A percentile compares a stretch with the other conserved stretches of the same genome.
Evolutionary conservation across 2,329 filamentous ascomycete species (phyloP).

Genomic region (Cladosporium sp.): DNA sequence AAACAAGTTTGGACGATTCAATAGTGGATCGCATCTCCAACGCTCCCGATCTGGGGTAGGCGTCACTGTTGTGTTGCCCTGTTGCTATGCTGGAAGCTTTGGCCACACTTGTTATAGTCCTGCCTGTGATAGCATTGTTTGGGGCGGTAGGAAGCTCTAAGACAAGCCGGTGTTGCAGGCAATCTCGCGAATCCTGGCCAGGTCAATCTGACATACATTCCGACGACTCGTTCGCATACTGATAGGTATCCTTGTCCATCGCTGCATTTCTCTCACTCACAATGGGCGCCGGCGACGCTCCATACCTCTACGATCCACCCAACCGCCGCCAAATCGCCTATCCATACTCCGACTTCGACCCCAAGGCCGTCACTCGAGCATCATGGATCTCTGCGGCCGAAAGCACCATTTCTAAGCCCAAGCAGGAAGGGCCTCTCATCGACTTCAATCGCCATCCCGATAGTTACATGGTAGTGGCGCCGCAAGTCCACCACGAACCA

Average conservation of each 20-base stretch:
- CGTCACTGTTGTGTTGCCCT: neutral
- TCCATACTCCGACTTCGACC: conserved; percentile 66
- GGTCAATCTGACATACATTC: neutral
- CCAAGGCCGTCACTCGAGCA: conserved; percentile 77
- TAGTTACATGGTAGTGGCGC: conserved; percentile 61
- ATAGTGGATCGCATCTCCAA: conserved; percentile 3
- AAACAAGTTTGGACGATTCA: conserved; percentile 1
- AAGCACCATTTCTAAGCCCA: conserved; percentile 50
- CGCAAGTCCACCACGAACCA: conserved; percentile 56
- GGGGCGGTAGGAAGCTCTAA: neutral
- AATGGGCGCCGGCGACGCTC: conserved; percentile 41
- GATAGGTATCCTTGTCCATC: conserved; percentile 1
- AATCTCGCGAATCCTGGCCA: neutral
- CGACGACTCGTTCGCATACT: neutral
- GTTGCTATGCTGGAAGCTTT: neutral
- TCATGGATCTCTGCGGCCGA: conserved; percentile 56
- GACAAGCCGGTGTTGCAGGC: neutral
- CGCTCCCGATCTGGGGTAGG: neutral
- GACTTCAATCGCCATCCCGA: conserved; percentile 85
- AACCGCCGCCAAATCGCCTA: conserved; percentile 50
- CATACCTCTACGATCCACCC: conserved; percentile 68
- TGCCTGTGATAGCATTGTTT: too few relatives aligned
- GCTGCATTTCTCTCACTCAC: conserved; percentile 10
- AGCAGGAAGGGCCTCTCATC: conserved; percentile 70
- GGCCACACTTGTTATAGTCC: too few relatives aligned